These are phyloP conservation scores for Astragalus glycyphyllos DNA, from an alignment of 306 rosid species.

Conservation along the genomic window DNA sequence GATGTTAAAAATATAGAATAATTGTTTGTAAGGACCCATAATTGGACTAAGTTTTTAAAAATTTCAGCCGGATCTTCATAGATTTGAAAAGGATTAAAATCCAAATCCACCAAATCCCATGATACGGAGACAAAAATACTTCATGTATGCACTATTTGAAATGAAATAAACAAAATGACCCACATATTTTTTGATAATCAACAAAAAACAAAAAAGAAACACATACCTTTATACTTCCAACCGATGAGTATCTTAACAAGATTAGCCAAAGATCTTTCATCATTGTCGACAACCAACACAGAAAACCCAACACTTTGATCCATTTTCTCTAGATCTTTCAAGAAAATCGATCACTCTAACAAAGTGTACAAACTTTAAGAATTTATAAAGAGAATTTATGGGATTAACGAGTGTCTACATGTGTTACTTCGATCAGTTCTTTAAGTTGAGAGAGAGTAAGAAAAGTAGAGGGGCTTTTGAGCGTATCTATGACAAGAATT, in stretches of 20 bases:
- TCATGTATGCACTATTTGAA: background rate
- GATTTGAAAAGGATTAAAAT: background rate
- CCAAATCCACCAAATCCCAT: background rate
- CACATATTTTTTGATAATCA: background rate
- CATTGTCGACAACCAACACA: constrained; percentile 75
- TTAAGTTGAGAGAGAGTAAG: background rate
- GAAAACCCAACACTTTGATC: constrained; percentile 36
- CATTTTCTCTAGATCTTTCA: constrained; percentile 34
- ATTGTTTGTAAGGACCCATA: no score
- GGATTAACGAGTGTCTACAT: background rate
- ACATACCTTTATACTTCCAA: constrained; percentile 59
- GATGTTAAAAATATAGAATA: no score
- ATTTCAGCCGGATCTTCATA: background rate
- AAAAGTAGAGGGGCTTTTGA: background rate
- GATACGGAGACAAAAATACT: background rate
- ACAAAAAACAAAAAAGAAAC: background rate
- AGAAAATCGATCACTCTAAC: background rate
- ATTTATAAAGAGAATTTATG: constrained; percentile 14
- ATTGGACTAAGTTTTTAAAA: background rate
- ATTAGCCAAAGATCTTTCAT: constrained; percentile 51
- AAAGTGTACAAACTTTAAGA: background rate
- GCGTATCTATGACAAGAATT: background rate
- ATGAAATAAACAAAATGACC: no score
- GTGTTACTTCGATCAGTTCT: constrained; percentile 20
- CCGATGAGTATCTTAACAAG: constrained; percentile 58